phyloP scores from a whole-genome alignment of 2,329 filamentous ascomycete species.

The Colletotrichum acutatum region DNA sequence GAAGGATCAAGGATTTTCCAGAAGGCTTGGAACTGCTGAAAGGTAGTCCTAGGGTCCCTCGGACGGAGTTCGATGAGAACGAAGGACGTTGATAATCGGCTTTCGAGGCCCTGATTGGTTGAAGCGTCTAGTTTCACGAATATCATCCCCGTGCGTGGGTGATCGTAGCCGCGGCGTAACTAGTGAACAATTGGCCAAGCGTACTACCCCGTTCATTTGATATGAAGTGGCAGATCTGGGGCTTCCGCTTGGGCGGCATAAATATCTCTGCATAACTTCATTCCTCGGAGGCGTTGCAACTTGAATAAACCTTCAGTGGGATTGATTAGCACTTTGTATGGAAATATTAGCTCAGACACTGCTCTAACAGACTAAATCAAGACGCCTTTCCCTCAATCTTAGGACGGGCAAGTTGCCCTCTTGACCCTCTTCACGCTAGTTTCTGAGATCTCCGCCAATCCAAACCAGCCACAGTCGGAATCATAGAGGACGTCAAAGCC shows the following conservation, averaged over 20 bases:
- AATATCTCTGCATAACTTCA: not conserved
- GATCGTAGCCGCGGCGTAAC: not conserved
- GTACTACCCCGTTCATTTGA: not conserved
- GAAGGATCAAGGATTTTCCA: slow-evolving; percentile 40
- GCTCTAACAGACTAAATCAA: not conserved
- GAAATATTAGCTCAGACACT: not conserved
- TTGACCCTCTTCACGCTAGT: not conserved
- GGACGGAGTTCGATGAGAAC: not conserved
- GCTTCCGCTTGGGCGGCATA: not conserved
- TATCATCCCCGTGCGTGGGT: not conserved
- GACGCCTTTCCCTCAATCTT: not conserved
- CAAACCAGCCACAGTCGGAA: slow-evolving; percentile 9
- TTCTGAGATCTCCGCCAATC: not conserved
- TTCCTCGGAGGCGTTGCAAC: not conserved
- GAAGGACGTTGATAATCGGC: not conserved
- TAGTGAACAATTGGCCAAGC: not conserved
- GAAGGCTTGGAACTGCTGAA: slow-evolving; percentile 38
- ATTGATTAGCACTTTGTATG: not conserved
- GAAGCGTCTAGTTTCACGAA: not conserved
- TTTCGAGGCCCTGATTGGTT: not conserved
- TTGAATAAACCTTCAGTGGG: not conserved
- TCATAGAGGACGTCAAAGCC: slow-evolving; percentile 2
- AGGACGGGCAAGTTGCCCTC: not conserved
- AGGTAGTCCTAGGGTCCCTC: slow-evolving; percentile 31
- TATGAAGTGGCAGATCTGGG: not conserved